A percentile compares a stretch with the other conserved stretches of the same genome.
phyloP scores from a whole-genome alignment of 768 basidiomycete genomes.

The Trametes cinnabarina region DNA sequence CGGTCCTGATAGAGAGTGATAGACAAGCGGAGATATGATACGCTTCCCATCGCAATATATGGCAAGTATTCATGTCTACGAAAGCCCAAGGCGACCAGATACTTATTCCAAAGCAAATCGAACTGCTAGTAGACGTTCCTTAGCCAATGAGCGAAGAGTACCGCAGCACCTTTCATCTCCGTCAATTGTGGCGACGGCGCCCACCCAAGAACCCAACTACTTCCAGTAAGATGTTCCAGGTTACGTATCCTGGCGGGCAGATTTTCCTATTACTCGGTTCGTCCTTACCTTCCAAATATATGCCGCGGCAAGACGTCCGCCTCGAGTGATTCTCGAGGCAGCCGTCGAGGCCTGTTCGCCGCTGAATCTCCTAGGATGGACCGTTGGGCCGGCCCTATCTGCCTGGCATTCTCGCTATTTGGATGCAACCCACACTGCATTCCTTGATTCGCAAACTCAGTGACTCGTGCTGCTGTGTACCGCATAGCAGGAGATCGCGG shows the following conservation, averaged over 20 bases:
- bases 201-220: conserved; percentile 1
- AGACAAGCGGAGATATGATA: conserved; percentile 17
- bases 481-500: background rate
- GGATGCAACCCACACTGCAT: background rate
- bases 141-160: background rate
- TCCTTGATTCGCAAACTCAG: conserved; percentile 2
- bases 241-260: conserved; percentile 9
- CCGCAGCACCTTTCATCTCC: conserved; percentile 17
- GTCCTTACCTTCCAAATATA: background rate
- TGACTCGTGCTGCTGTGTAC: conserved; percentile 4
- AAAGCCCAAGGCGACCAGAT: too few species aligned
- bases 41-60: conserved; percentile 5
- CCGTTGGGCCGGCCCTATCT: conserved; percentile 1
- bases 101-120: background rate
- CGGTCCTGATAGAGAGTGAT: background rate
- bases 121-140: background rate
- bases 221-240: conserved; percentile 3
- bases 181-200: conserved; percentile 8
- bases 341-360: background rate
- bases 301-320: conserved; percentile 16
- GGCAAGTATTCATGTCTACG: background rate
- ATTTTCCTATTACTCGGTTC: conserved; percentile 2
- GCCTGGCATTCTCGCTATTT: background rate
- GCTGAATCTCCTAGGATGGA: conserved; percentile 11
- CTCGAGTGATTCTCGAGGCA: conserved; percentile 10